phyloP scores from a whole-genome alignment of 2,329 filamentous ascomycete species.

The Bisporella sp. region DNA sequence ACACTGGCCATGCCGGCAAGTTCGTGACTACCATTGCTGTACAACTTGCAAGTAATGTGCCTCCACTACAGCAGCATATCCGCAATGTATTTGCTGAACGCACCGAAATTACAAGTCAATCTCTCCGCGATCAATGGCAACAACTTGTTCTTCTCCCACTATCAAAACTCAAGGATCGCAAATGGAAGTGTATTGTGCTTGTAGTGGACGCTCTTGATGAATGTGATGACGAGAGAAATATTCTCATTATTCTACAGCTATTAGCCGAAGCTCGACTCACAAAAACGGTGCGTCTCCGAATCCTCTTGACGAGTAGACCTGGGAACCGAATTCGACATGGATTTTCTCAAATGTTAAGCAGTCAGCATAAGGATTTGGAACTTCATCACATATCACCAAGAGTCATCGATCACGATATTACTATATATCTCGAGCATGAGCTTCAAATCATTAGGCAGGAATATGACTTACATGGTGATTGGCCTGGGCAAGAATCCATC shows the following conservation, averaged over 20 bases:
- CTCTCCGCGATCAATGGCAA: too few relatives aligned
- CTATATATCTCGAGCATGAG: conserved; percentile 11
- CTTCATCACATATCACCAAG: conserved; percentile 6
- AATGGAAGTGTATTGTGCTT: conserved; percentile 6
- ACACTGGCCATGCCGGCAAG: conserved; percentile 6
- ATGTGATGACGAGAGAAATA: conserved; percentile 17
- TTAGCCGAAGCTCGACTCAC: too few relatives aligned
- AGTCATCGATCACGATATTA: conserved; percentile 21
- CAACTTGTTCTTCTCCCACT: conserved; percentile 35
- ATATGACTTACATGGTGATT: not conserved
- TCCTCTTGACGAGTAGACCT: conserved; percentile 21
- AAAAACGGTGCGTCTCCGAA: too few relatives aligned
- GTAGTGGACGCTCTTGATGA: conserved; percentile 27
- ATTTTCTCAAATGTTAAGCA: not conserved
- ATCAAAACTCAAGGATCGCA: conserved; percentile 16
- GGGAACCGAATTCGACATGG: conserved; percentile 14
- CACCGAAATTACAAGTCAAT: conserved; percentile 3
- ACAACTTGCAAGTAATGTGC: conserved; percentile 4
- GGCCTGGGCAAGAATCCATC: too few relatives aligned
- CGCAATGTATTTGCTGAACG: conserved; percentile 1
- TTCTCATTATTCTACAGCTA: too few relatives aligned
- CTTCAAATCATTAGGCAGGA: conserved; percentile 8
- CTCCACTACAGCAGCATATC: not conserved
- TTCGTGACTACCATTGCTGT: conserved; percentile 7
- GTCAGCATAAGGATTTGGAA: not conserved